A percentile compares a stretch with the other conserved stretches of the same genome.
Evolutionary conservation across 495 filamentous ascomycete species (phyloP).

Genomic region (Penicillium malachiteum): DNA sequence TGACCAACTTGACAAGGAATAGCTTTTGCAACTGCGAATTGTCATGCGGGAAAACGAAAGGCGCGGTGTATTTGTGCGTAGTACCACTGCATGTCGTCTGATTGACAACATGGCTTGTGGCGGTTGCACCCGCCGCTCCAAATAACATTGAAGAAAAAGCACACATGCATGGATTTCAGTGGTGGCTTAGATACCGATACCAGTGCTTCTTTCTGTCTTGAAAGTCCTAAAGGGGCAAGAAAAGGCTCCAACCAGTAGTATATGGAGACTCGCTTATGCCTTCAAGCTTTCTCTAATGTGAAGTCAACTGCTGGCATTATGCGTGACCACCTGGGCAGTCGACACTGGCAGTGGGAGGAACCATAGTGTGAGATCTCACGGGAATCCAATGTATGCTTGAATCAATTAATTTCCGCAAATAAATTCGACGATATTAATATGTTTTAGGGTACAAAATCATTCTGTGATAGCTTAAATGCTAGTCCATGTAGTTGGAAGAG

Average conservation of each 20-base stretch:
- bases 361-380: too few relatives aligned
- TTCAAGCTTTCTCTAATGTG: too few relatives aligned
- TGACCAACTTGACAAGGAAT: constrained; percentile 32
- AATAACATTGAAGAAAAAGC: too few relatives aligned
- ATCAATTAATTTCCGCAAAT: background rate
- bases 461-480: background rate
- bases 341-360: too few relatives aligned
- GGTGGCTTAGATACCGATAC: background rate
- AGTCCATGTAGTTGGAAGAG: constrained; percentile 52
- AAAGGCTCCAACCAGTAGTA: background rate
- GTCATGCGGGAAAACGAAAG: constrained; percentile 55
- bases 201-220: too few relatives aligned
- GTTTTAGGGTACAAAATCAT: background rate
- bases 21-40: background rate
- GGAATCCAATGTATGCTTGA: too few relatives aligned
- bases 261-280: background rate
- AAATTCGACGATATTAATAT: background rate
- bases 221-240: too few relatives aligned
- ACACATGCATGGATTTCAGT: background rate
- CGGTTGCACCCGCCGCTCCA: constrained; percentile 13
- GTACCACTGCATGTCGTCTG: constrained; percentile 62
- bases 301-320: too few relatives aligned
- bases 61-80: constrained; percentile 63
- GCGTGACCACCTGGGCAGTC: too few relatives aligned
- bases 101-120: constrained; percentile 38